A percentile compares a stretch with the other conserved stretches of the same genome.
phyloP scores from a whole-genome alignment of 805 yeast genomes.

The Ogataea degrootiae region DNA sequence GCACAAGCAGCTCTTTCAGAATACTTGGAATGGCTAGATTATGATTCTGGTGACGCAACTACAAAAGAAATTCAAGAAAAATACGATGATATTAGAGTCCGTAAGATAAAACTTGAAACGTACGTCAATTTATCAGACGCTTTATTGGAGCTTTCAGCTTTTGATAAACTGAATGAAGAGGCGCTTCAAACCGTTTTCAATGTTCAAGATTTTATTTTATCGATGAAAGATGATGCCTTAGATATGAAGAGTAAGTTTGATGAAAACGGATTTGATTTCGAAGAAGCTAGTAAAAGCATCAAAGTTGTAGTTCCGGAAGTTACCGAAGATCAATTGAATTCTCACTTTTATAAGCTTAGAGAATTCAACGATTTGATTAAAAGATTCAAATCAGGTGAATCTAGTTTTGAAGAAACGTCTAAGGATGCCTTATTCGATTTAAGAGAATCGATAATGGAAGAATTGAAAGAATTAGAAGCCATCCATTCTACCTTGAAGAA shows the following conservation, averaged over 20 bases:
- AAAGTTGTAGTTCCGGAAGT: conserved; percentile 27
- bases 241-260: conserved; percentile 40
- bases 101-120: conserved; percentile 31
- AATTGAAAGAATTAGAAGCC: conserved; percentile 13
- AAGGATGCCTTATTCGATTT: conserved; percentile 22
- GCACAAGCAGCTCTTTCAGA: conserved; percentile 38
- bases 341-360: conserved; percentile 21
- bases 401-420: conserved; percentile 9
- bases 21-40: conserved; percentile 73
- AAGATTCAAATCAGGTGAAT: conserved; percentile 21
- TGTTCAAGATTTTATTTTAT: conserved; percentile 40
- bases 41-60: conserved; percentile 53
- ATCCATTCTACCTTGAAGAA: conserved; percentile 14
- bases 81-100: conserved; percentile 25
- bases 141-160: conserved; percentile 43
- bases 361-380: conserved; percentile 27
- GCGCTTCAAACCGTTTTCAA: conserved; percentile 38
- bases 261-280: conserved; percentile 45
- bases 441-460: conserved; percentile 18
- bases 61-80: conserved; percentile 35
- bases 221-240: conserved; percentile 41
- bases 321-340: conserved; percentile 26
- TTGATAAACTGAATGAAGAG: conserved; percentile 38
- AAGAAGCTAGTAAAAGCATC: conserved; percentile 44
- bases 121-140: conserved; percentile 38